Conservation (phyloP, 176 grass and related monocot species). For the Bromus sterilis region DNA sequence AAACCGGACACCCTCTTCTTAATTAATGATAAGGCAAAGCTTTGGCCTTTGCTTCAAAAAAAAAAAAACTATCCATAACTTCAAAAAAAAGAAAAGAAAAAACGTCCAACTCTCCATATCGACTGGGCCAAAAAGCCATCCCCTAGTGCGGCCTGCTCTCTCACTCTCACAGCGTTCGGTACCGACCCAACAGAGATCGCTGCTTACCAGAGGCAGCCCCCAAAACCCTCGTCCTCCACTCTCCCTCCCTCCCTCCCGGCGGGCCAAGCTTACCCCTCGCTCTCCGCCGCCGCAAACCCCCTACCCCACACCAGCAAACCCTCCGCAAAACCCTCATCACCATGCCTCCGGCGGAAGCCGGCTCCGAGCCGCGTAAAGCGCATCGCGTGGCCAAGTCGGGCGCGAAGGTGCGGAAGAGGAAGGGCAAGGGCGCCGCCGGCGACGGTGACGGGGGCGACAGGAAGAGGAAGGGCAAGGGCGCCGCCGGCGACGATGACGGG, state of each 20-base stretch:
- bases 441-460: constrained; percentile 38
- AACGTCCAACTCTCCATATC: no score
- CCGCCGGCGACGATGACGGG: constrained; percentile 32
- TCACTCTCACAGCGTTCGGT: background rate
- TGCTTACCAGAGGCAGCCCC: background rate
- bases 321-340: background rate
- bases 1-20: no score
- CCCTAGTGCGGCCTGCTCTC: background rate
- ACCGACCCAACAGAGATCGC: no score
- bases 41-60: no score
- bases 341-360: constrained; percentile 45
- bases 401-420: constrained; percentile 64
- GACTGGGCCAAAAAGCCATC: no score
- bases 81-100: no score
- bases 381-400: constrained; percentile 73
- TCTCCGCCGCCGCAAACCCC: background rate
- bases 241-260: background rate
- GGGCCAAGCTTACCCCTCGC: background rate
- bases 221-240: constrained; percentile 15
- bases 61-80: no score
- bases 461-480: constrained; percentile 63
- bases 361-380: constrained; percentile 56
- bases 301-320: background rate
- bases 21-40: no score
- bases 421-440: constrained; percentile 35